Evolutionary conservation across 257 asterid genomes (phyloP), one percentile per base, ranked within the genome.

Genomic region (Phtheirospermum japonicum): DNA sequence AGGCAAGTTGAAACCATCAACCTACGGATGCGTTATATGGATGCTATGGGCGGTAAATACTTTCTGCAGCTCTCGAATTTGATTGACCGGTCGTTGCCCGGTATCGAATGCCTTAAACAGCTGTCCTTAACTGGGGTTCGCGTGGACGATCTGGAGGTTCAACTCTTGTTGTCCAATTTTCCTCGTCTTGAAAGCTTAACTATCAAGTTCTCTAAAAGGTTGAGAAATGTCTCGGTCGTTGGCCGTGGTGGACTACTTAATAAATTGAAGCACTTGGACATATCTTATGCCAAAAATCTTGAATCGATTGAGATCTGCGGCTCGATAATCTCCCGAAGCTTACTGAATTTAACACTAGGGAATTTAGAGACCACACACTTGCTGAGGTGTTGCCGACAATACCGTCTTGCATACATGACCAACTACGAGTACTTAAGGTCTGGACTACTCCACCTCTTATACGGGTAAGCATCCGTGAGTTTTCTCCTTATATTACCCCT

Each of bases 301-400:
- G 34, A 14, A 9, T 9, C 49, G 0, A 0, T 32, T 30, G 66
- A 26, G 17, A 16, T 61, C 6, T 54, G 2, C 18, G 10, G 3
- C 60, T 55, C 10, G n/a, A 4, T 13, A 55, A 31, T 31, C 40
- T 55, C 42, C 60, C 60, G 17, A 55, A 31, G 60, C 60, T 55
- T 31, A 13, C 12, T 12, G 60, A 55, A 19, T 30, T 54, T 16
- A 7, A 2, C n/a, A n/a, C n/a, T n/a, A n/a, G n/a, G n/a, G n/a
- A n/a, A n/a, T n/a, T n/a, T n/a, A n/a, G n/a, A n/a, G n/a, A n/a
- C n/a, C n/a, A n/a, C n/a, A n/a, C n/a, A n/a, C n/a, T n/a, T n/a
- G 9, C 6, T 8, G 3, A 11, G 19, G 26, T 28, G 39, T 54
- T 54, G 18, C 4, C 17, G 10, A 7, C 10, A 11, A 54, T 54